These are phyloP conservation scores for Priceomyces medius DNA, from an alignment of 805 yeast species.

Conservation along the genomic window DNA sequence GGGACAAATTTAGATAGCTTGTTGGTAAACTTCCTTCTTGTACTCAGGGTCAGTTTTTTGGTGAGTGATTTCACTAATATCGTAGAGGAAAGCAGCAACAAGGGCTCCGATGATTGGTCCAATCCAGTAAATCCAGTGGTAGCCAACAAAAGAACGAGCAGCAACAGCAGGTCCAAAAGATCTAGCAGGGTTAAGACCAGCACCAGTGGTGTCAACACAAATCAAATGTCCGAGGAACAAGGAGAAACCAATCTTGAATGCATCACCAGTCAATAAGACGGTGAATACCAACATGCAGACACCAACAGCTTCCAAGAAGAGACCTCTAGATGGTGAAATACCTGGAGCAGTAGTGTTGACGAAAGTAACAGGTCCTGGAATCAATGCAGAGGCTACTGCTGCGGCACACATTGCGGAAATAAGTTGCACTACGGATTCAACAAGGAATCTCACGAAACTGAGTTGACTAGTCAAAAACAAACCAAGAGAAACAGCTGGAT, in stretches of 20 bases:
- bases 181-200: constrained; percentile 91
- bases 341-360: constrained; percentile 74
- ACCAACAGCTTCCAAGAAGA: constrained; percentile 80
- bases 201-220: constrained; percentile 82
- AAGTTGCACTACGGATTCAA: constrained; percentile 67
- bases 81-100: constrained; percentile 41
- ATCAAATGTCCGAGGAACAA: constrained; percentile 80
- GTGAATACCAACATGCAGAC: constrained; percentile 71
- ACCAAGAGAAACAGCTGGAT: constrained; percentile 83
- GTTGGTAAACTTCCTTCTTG: neutral
- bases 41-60: neutral
- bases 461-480: constrained; percentile 71
- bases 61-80: constrained; percentile 1
- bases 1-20: too few species aligned
- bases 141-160: constrained; percentile 66
- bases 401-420: constrained; percentile 92
- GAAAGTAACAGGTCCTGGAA: constrained; percentile 75
- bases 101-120: constrained; percentile 78
- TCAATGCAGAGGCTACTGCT: constrained; percentile 81
- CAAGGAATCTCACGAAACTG: constrained; percentile 65
- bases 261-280: constrained; percentile 85
- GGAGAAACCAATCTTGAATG: constrained; percentile 79
- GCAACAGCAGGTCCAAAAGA: constrained; percentile 82
- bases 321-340: constrained; percentile 68
- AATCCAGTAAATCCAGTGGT: constrained; percentile 92